Evolutionary conservation across 1,284 basidiomycete genomes (phyloP).

Genomic region (Ustilago shanxiensis): DNA sequence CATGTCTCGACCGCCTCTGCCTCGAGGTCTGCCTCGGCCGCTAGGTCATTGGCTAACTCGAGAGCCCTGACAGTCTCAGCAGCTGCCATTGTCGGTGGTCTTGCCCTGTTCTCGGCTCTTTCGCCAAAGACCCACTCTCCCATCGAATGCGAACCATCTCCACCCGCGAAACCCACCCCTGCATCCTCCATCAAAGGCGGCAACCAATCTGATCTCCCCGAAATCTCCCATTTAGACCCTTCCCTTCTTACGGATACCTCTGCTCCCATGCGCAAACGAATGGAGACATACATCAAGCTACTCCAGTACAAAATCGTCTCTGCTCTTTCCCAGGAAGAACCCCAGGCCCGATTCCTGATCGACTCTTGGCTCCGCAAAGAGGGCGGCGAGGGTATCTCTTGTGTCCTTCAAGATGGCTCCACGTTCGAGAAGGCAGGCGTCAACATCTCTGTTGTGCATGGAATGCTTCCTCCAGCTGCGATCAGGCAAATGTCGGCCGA

Average conservation of each 20-base stretch:
- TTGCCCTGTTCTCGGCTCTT: constrained; percentile 22
- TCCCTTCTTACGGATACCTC: constrained; percentile 50
- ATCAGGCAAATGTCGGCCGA: constrained; percentile 95
- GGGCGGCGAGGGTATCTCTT: constrained; percentile 88
- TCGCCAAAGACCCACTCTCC: constrained; percentile 12
- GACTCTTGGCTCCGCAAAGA: constrained; percentile 87
- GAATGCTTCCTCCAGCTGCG: constrained; percentile 85
- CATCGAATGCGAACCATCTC: constrained; percentile 34
- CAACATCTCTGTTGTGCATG: constrained; percentile 93
- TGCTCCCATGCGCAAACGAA: constrained; percentile 75
- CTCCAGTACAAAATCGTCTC: constrained; percentile 87
- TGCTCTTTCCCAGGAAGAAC: constrained; percentile 83
- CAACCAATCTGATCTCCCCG: constrained; percentile 57
- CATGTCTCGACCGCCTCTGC: constrained; percentile 20
- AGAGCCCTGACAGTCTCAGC: constrained; percentile 18
- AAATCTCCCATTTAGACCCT: constrained; percentile 61
- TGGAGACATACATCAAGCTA: constrained; percentile 82
- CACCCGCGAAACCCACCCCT: constrained; percentile 37
- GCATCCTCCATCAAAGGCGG: constrained; percentile 47
- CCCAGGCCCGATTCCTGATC: constrained; percentile 78
- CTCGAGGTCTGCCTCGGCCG: constrained; percentile 16
- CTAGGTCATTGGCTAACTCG: constrained; percentile 6
- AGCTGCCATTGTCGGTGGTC: constrained; percentile 22
- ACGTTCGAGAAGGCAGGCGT: constrained; percentile 96
- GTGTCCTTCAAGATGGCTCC: constrained; percentile 81